These are phyloP conservation scores for Ophioceras dolichostomum DNA, from an alignment of 2,329 filamentous ascomycete genomes.

Conservation along the genomic window DNA sequence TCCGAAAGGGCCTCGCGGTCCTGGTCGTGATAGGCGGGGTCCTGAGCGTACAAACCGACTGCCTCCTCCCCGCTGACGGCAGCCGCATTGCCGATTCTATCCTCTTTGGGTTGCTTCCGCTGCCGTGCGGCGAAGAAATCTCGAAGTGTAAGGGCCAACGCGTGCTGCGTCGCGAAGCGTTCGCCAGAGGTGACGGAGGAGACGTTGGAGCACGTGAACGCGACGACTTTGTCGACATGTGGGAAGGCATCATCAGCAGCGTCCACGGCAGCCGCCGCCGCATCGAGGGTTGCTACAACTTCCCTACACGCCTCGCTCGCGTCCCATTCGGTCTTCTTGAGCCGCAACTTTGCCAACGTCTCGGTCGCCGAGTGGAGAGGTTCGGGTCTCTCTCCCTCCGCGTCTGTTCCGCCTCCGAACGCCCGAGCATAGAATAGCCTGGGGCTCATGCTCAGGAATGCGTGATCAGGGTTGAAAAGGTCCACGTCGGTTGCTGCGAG, in stretches of 20 bases:
- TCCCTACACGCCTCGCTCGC: conserved; percentile 5
- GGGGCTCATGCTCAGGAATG: too few species aligned
- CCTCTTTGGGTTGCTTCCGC: too few species aligned
- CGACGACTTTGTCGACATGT: conserved; percentile 7
- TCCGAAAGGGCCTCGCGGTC: conserved; percentile 11
- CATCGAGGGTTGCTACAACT: conserved; percentile 6
- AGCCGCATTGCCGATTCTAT: too few species aligned
- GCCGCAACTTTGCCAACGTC: neutral
- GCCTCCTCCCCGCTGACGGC: too few species aligned
- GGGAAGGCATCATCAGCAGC: conserved; percentile 2
- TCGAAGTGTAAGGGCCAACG: conserved; percentile 8
- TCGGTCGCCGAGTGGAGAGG: conserved; percentile 3
- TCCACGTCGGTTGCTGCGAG: too few species aligned
- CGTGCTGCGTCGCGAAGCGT: conserved; percentile 8
- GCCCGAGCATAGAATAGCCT: too few species aligned
- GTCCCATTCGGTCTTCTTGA: conserved; percentile 5
- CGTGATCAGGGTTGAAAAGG: too few species aligned
- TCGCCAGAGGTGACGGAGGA: conserved; percentile 4
- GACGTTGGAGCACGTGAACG: conserved; percentile 5
- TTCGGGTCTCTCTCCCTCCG: too few species aligned
- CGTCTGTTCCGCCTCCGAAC: too few species aligned
- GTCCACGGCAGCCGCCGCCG: neutral
- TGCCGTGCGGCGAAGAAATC: conserved; percentile 5
- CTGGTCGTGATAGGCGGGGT: conserved; percentile 12
- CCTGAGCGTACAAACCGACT: conserved; percentile 13